Evolutionary conservation across 2,329 filamentous ascomycete genomes (phyloP), one percentile per base, ranked within the genome.

Genomic region (Colletotrichum falcatum): DNA sequence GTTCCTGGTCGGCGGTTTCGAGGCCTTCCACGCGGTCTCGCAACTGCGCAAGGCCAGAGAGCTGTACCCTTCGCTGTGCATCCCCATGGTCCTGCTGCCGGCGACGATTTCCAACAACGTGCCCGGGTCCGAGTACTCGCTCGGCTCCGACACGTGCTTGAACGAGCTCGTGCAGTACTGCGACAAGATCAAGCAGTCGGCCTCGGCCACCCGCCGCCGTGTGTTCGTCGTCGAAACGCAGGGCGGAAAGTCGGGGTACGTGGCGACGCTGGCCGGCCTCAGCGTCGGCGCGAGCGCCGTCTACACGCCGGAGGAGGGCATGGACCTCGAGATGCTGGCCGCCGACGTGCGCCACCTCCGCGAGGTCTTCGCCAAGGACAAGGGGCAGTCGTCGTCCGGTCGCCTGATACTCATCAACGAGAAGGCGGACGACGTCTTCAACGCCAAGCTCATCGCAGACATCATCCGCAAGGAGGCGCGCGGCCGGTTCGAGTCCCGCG

Each of bases 81-180:
- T 99, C 73, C 96, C 96, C 26, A 94, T 98, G 87, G 89, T 92
- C 63, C 88, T 98, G 51, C 87, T 99, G 33, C 96, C 96, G 0
- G 96, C 96, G n/a, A 99, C 96, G 12, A 95, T 99, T 75, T 97
- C 94, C 74, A 99, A 99, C 87, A 99, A 99, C 80, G 96, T 99
- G 5, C 96, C 96, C 0, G 96, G 96, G 48, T 97, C 95, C 0
- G 96, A 99, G 82, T 98, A 98, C 84, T 98, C 94, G 1, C 89
- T 99, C 55, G 96, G 96, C 53, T 97, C 94, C 39, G 96, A 99
- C 78, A 99, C 96, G 1, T 98, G 96, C 78, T 85, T 99, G 73
- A 99, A 99, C 83, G 94, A 97, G 65, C 87, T 99, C 48, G 94
- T 98, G 73, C 89, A 92, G 75, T 99, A 98, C 83, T 98, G 95